Evolutionary conservation across 345 rosid species (phyloP).

Genomic region (Ceriops decandra): DNA sequence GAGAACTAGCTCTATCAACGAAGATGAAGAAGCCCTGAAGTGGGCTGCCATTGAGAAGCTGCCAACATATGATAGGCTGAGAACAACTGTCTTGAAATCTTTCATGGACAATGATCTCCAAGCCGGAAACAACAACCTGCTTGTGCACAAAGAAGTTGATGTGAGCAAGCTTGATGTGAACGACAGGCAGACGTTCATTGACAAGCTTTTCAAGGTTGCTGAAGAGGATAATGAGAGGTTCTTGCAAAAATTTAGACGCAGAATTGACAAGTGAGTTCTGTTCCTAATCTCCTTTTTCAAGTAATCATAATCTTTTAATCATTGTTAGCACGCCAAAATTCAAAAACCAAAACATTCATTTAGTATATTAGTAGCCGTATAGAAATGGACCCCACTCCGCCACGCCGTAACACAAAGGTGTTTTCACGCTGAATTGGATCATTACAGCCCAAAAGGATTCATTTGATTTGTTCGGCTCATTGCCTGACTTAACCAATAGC

Average conservation of each 20-base stretch:
- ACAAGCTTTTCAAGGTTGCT: constrained; percentile 65
- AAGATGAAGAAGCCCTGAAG: constrained; percentile 2
- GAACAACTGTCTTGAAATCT: constrained; percentile 6
- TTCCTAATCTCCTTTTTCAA: no score
- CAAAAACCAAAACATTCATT: no score
- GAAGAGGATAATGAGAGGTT: constrained; percentile 66
- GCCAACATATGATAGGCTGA: constrained; percentile 18
- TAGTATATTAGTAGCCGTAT: no score
- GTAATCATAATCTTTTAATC: no score
- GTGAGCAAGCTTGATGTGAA: constrained; percentile 24
- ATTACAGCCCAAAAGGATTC: no score
- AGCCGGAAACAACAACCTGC: background rate
- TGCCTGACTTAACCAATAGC: no score
- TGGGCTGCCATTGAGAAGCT: constrained; percentile 25
- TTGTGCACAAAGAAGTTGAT: constrained; percentile 9
- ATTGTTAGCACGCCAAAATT: no score
- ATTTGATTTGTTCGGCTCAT: no score
- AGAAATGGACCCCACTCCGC: no score
- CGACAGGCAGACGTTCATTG: constrained; percentile 69
- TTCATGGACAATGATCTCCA: background rate
- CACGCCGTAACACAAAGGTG: no score
- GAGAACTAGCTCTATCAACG: background rate
- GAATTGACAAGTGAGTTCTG: constrained; percentile 62
- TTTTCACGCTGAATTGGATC: no score
- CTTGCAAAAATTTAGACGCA: constrained; percentile 34